Percentiles rank a stretch among this genome's conserved stretches.
These are phyloP conservation scores for Pichia phayaonensis DNA, from an alignment of 805 yeast species.

Conservation along the genomic window DNA sequence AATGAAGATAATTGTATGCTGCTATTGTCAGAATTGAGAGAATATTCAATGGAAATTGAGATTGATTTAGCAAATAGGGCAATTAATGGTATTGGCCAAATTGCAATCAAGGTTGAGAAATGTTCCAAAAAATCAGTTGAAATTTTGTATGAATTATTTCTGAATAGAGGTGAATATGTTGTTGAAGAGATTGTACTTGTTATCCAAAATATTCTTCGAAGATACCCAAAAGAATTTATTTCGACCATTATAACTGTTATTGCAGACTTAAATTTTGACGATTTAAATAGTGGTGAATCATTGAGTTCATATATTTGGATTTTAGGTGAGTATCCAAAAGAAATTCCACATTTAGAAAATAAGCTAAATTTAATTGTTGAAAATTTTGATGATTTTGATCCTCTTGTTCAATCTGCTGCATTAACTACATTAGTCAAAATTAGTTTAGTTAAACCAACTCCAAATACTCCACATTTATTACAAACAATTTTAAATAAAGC, in stretches of 20 bases:
- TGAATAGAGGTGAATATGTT: constrained; percentile 56
- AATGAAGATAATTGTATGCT: constrained; percentile 50
- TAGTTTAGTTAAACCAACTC: constrained; percentile 28
- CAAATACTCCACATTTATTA: constrained; percentile 33
- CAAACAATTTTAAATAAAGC: constrained; percentile 56
- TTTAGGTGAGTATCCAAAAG: constrained; percentile 60
- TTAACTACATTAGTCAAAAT: constrained; percentile 59
- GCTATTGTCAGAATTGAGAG: constrained; percentile 63
- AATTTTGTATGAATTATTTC: constrained; percentile 47
- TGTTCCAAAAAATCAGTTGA: constrained; percentile 53
- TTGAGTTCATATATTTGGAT: constrained; percentile 60
- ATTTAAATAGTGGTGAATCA: constrained; percentile 42
- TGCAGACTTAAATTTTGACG: constrained; percentile 36
- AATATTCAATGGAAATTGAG: constrained; percentile 81
- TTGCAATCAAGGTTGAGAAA: constrained; percentile 55
- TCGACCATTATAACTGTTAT: constrained; percentile 50
- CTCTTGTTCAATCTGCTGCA: constrained; percentile 51
- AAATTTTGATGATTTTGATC: constrained; percentile 50
- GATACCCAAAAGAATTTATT: constrained; percentile 48
- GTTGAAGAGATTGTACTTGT: constrained; percentile 55
- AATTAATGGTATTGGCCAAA: constrained; percentile 59
- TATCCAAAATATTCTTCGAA: constrained; percentile 57
- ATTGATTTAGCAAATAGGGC: constrained; percentile 64
- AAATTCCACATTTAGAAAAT: constrained; percentile 45
- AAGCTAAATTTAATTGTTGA: constrained; percentile 41